A percentile compares a stretch with the other conserved stretches of the same genome.
These are phyloP conservation scores for Allomyces javanicus DNA, from an alignment of 192 early-diverging fungal genomes.

Conservation along the genomic window DNA sequence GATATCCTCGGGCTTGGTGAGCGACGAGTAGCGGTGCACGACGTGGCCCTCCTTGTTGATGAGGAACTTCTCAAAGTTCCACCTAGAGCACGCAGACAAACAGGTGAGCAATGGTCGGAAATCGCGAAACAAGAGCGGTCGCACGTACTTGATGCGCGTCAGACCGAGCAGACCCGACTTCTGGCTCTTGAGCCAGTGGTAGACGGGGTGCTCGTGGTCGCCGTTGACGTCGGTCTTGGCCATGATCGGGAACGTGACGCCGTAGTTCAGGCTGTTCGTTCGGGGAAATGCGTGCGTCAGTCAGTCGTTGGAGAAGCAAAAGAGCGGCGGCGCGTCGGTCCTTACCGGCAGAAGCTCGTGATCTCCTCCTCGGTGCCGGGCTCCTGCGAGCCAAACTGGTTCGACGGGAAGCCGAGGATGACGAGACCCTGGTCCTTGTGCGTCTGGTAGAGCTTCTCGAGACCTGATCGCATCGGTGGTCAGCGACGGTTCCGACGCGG, in stretches of 20 bases:
- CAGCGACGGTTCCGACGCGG: no score
- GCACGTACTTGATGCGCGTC: slow-evolving; percentile 6
- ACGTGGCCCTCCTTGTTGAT: slow-evolving; percentile 45
- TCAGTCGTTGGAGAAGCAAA: no score
- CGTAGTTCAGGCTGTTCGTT: slow-evolving; percentile 45
- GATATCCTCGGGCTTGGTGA: slow-evolving; percentile 37
- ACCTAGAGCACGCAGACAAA: slow-evolving; percentile 24
- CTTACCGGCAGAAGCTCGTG: background rate
- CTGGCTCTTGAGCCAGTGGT: slow-evolving; percentile 32
- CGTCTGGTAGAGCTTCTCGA: slow-evolving; percentile 46
- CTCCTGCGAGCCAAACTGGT: slow-evolving; percentile 67
- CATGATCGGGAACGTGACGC: slow-evolving; percentile 72
- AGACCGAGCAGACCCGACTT: slow-evolving; percentile 27
- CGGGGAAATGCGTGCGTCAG: background rate
- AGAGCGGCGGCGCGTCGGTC: no score
- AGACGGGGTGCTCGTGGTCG: slow-evolving; percentile 38
- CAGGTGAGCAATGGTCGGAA: no score
- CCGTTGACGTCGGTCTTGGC: slow-evolving; percentile 74
- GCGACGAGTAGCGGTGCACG: slow-evolving; percentile 38
- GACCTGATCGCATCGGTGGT: slow-evolving; percentile 3
- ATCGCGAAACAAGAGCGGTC: no score
- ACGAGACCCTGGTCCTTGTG: slow-evolving; percentile 51
- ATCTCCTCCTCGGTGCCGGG: slow-evolving; percentile 13
- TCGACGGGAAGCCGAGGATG: slow-evolving; percentile 78
- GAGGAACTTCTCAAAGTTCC: slow-evolving; percentile 77